Conservation (phyloP, 1,284 basidiomycete species). For the Rhodotorula sp. region DNA sequence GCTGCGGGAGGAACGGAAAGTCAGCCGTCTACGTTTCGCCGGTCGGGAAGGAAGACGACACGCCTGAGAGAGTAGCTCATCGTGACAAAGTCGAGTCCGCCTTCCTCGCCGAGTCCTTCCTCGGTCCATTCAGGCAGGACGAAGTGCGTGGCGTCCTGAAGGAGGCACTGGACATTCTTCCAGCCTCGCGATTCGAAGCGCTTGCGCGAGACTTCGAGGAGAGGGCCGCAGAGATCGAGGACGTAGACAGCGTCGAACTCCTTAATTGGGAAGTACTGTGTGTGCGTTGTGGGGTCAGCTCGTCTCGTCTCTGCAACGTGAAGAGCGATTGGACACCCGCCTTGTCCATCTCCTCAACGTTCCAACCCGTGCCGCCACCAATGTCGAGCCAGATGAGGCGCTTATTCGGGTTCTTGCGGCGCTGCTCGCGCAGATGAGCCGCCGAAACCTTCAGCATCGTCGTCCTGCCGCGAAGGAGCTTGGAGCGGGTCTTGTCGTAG, state of each 20-base stretch:
- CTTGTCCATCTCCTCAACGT: constrained; percentile 76
- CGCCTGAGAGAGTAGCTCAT: constrained; percentile 71
- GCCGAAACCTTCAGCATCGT: constrained; percentile 69
- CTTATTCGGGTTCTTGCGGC: constrained; percentile 51
- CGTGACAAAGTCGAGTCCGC: constrained; percentile 62
- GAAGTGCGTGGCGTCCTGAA: constrained; percentile 72
- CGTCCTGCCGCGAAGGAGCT: constrained; percentile 64
- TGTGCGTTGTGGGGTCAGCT: neutral
- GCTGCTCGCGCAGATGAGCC: constrained; percentile 60
- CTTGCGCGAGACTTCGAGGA: constrained; percentile 65
- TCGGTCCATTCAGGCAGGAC: constrained; percentile 61
- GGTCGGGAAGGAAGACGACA: constrained; percentile 29
- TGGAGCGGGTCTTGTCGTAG: constrained; percentile 63
- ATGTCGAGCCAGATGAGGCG: constrained; percentile 75
- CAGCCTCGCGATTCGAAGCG: constrained; percentile 68
- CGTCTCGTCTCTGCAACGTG: too few species aligned
- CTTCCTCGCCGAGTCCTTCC: constrained; percentile 53
- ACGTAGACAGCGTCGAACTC: constrained; percentile 70
- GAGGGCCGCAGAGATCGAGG: constrained; percentile 43
- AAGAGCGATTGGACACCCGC: neutral
- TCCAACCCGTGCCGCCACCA: constrained; percentile 79
- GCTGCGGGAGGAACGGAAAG: neutral
- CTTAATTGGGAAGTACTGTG: constrained; percentile 58
- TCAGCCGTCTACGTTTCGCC: neutral
- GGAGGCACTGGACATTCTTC: constrained; percentile 70